Percentiles rank a stretch among this genome's conserved stretches.
Evolutionary conservation across 441 rosid genomes (phyloP).

Genomic region (Populus tomentosa): DNA sequence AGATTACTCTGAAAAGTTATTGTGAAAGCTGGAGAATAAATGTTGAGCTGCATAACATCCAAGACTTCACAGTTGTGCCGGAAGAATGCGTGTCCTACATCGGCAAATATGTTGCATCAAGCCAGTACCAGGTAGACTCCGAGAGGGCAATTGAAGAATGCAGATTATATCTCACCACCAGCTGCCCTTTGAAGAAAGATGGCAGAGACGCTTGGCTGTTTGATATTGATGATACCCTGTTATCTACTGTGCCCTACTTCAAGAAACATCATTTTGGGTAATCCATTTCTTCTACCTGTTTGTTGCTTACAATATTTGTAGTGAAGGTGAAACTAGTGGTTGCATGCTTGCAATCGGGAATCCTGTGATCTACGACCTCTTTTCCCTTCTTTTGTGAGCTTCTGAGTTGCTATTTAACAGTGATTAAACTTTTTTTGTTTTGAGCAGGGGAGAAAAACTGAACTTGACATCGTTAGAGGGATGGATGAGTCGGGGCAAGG

Average conservation of each 20-base stretch:
- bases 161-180: not conserved
- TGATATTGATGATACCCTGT: conserved; percentile 8
- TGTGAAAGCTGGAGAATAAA: conserved; percentile 12
- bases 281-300: not conserved
- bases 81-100: conserved; percentile 4
- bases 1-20: not conserved
- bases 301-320: not conserved
- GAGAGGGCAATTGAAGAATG: conserved; percentile 4
- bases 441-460: conserved; percentile 4
- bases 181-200: not conserved
- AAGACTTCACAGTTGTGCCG: not conserved
- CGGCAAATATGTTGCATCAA: not conserved
- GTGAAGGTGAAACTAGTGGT: not conserved
- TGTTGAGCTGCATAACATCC: conserved; percentile 9
- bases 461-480: not conserved
- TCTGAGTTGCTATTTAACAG: no score
- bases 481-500: conserved; percentile 1
- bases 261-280: conserved; percentile 5
- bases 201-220: conserved; percentile 7
- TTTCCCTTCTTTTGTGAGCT: no score
- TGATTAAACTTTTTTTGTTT: not conserved
- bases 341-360: no score
- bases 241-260: conserved; percentile 8
- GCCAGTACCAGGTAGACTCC: conserved; percentile 5
- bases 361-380: no score